phyloP scores from a whole-genome alignment of 2,329 filamentous ascomycete genomes.

The Ceratocystis lukuohia region DNA sequence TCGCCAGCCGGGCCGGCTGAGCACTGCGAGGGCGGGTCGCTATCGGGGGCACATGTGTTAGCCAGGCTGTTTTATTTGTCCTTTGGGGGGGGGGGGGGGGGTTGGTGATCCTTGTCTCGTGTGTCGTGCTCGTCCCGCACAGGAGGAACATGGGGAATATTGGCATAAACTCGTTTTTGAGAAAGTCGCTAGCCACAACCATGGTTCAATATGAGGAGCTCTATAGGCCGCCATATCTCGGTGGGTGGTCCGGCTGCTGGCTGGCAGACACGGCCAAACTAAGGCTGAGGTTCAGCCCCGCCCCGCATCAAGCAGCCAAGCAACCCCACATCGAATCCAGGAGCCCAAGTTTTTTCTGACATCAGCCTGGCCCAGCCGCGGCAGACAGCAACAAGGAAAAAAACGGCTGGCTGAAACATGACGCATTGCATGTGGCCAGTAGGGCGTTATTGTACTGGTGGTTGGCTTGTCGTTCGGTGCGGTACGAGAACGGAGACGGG shows the following conservation, averaged over 20 bases:
- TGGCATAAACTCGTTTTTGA: not conserved
- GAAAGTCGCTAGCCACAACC: too few relatives aligned
- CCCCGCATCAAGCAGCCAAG: not conserved
- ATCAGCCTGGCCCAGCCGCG: not conserved
- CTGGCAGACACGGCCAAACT: not conserved
- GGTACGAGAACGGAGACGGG: not conserved
- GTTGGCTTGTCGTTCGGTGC: not conserved
- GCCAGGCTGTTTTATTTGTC: not conserved
- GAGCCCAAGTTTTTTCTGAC: not conserved
- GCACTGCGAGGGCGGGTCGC: constrained; percentile 97
- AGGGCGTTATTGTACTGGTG: not conserved
- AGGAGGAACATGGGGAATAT: not conserved
- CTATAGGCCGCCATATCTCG: too few relatives aligned
- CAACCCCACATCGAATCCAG: constrained; percentile 1
- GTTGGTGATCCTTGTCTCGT: not conserved
- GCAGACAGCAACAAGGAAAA: not conserved
- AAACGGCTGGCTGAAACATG: too few relatives aligned
- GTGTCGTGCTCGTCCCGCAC: not conserved
- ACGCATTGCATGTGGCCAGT: too few relatives aligned
- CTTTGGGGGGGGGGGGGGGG: not conserved
- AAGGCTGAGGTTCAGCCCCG: not conserved
- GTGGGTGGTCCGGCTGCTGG: not conserved
- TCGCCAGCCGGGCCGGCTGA: constrained; percentile 93
- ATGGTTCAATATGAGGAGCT: too few relatives aligned
- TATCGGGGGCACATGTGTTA: constrained; percentile 29